These are phyloP conservation scores for Geopyxis carbonaria DNA, from an alignment of 495 filamentous ascomycete species.

Conservation along the genomic window DNA sequence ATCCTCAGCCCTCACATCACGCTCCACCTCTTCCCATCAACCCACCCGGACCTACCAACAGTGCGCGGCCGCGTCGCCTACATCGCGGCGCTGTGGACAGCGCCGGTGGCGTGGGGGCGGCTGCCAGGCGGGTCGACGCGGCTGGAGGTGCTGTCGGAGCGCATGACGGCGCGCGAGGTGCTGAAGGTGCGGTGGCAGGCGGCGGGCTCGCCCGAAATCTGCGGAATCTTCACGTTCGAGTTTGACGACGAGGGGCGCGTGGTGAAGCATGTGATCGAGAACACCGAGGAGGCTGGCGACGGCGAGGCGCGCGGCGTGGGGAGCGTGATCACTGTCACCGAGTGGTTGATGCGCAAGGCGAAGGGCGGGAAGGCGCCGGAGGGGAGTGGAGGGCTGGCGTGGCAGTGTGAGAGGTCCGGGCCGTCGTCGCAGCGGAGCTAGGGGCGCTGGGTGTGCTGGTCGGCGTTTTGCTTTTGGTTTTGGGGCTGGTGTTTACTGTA, in stretches of 20 bases:
- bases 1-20: constrained; percentile 79
- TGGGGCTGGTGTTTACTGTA: background rate
- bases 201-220: constrained; percentile 26
- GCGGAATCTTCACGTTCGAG: constrained; percentile 81
- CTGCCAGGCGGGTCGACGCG: constrained; percentile 79
- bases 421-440: background rate
- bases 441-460: background rate
- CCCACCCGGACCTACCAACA: constrained; percentile 83
- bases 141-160: constrained; percentile 70
- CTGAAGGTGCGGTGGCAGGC: constrained; percentile 70
- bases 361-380: constrained; percentile 8
- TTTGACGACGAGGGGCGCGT: constrained; percentile 84
- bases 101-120: constrained; percentile 86
- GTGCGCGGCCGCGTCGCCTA: constrained; percentile 83
- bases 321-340: constrained; percentile 19
- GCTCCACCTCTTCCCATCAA: constrained; percentile 91
- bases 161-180: constrained; percentile 61
- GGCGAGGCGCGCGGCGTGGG: constrained; percentile 23
- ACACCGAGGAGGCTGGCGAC: constrained; percentile 62
- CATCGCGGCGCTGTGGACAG: constrained; percentile 83
- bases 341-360: constrained; percentile 23
- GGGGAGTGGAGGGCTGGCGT: constrained; percentile 34
- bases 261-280: constrained; percentile 77
- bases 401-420: constrained; percentile 20
- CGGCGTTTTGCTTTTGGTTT: constrained; percentile 1